phyloP scores from a whole-genome alignment of 805 yeast genomes.

The Tanozyma kutaoensis region DNA sequence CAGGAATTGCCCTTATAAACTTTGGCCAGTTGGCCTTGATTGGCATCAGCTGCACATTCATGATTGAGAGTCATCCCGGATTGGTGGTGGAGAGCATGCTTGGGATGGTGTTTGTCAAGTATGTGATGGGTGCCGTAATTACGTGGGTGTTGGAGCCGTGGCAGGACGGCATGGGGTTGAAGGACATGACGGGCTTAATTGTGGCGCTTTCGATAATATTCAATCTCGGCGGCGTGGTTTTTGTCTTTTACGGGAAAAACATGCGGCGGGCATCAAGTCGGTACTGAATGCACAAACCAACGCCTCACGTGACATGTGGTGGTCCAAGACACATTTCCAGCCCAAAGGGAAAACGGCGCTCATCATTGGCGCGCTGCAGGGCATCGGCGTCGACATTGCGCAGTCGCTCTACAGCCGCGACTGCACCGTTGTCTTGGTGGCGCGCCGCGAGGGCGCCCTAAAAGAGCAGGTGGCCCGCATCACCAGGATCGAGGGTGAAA shows the following conservation, averaged over 20 bases:
- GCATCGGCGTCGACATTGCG: slow-evolving; percentile 77
- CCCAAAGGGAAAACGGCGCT: slow-evolving; percentile 45
- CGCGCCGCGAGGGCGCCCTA: slow-evolving; percentile 59
- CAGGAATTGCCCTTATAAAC: slow-evolving; percentile 1
- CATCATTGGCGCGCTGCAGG: slow-evolving; percentile 92
- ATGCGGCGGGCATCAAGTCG: too few relatives aligned
- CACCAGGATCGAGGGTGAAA: slow-evolving; percentile 6
- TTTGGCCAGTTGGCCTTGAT: neutral
- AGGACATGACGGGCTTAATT: slow-evolving; percentile 1
- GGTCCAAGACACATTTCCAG: slow-evolving; percentile 10
- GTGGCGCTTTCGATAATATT: slow-evolving; percentile 3
- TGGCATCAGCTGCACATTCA: neutral
- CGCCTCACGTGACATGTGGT: too few relatives aligned
- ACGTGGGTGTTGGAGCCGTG: slow-evolving; percentile 2
- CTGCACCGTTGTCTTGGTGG: slow-evolving; percentile 60
- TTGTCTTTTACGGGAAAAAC: too few relatives aligned
- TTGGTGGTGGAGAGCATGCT: slow-evolving; percentile 1
- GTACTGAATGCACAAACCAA: too few relatives aligned
- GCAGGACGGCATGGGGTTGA: slow-evolving; percentile 1
- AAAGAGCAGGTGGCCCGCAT: slow-evolving; percentile 33
- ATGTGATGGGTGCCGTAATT: slow-evolving; percentile 1
- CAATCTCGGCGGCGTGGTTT: too few relatives aligned
- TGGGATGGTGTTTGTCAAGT: slow-evolving; percentile 1
- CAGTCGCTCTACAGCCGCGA: slow-evolving; percentile 35
- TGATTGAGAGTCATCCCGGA: slow-evolving; percentile 2